Evolutionary conservation across 371 early-diverging fungal genomes (phyloP), one percentile per base, ranked within the genome.

Genomic region (Mycotypha africana): DNA sequence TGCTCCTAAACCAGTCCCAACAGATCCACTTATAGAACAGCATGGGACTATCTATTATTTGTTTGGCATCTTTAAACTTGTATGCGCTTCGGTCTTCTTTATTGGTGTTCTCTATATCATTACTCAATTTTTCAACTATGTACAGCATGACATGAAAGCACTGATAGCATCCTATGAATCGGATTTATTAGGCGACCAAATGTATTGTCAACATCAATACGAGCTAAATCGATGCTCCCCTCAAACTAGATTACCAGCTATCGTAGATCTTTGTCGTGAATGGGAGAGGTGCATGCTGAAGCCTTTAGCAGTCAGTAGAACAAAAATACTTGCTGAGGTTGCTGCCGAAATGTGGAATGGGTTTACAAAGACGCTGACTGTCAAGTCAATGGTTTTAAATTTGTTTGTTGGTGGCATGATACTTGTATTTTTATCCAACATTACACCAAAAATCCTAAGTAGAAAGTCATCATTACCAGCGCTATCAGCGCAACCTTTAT

Each of bases 231-330:
- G 38, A 10, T 59, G 59, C 41, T 36, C 41, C 4, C 48, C 51
- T 6, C 12, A 40, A 21, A 49, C 42, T 22, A 17, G 40, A 17
- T 23, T 54, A 1, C 55, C 55, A 3, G 60, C 47, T 12, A 16
- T 53, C 6, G 11, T 21, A 21, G 30, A 34, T 17, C 21, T 36
- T 4, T 60, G 60, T 37, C 33, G 39, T 28, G 24, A 32, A 0
- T 60, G 50, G 55, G 47, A 60, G 15, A 15, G 40, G 24, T 51
- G 54, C 16, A 49, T 60, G 35, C 30, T 32, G 25, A 42, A 38
- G 16, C 54, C 55, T n/a, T 22, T 45, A 0, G 7, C 36, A 0
- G 36, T 47, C 0, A 50, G 51, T 12, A 42, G 48, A 23, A 33
- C 55, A 17, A 50, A 51, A 22, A 31, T 54, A 9, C 17, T 40